Percentiles rank a stretch among this genome's conserved stretches.
These are phyloP conservation scores for Hypoxylon sp. DNA, from an alignment of 2,329 filamentous ascomycete species.

Conservation along the genomic window DNA sequence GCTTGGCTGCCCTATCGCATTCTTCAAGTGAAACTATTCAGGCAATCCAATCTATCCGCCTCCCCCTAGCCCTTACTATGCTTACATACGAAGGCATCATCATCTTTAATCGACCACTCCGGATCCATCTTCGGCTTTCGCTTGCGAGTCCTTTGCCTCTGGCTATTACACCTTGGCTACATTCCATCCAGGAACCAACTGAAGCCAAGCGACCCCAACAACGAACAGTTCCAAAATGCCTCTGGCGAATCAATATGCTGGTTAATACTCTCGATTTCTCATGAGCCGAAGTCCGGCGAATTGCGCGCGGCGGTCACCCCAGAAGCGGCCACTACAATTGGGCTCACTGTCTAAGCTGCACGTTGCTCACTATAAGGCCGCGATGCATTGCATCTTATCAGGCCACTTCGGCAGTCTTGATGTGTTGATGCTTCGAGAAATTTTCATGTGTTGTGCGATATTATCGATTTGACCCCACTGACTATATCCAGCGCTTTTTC, in stretches of 20 bases:
- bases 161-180: neutral
- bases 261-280: neutral
- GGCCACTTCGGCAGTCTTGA: neutral
- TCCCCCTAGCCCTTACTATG: neutral
- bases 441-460: conserved; percentile 3
- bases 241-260: neutral
- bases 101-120: neutral
- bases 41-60: conserved; percentile 22
- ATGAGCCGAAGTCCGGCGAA: neutral
- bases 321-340: conserved; percentile 11
- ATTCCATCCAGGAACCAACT: neutral
- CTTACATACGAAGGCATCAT: conserved; percentile 1
- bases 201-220: conserved; percentile 4
- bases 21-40: conserved; percentile 17
- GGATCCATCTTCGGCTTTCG: neutral
- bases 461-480: conserved; percentile 9
- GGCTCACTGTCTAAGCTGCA: conserved; percentile 25
- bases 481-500: neutral
- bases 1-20: conserved; percentile 16
- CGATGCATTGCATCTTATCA: conserved; percentile 14
- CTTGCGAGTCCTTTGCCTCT: too few relatives aligned
- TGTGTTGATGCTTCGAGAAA: neutral
- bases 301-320: conserved; percentile 13
- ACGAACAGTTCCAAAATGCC: neutral
- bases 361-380: conserved; percentile 15